phyloP scores from a whole-genome alignment of 192 early-diverging fungal species.

The Dimargaris cristalligena region DNA sequence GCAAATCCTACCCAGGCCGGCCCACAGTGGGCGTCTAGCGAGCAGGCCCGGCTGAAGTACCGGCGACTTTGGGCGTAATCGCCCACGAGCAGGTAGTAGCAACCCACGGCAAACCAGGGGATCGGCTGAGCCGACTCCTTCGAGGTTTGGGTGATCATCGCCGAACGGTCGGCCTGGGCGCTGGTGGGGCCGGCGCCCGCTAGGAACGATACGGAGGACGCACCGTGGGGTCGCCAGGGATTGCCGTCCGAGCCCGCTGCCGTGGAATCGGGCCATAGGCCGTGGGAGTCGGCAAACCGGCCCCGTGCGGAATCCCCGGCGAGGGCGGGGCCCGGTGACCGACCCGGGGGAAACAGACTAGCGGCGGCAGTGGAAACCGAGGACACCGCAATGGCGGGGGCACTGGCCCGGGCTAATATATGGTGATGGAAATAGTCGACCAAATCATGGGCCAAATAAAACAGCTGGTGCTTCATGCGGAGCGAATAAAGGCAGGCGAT shows the following conservation, averaged over 20 bases:
- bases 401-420: background rate
- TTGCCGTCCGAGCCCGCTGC: background rate
- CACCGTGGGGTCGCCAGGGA: background rate
- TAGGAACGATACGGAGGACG: background rate
- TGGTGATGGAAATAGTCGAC: slow-evolving; percentile 30
- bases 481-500: slow-evolving; percentile 50
- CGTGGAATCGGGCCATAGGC: background rate
- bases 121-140: slow-evolving; percentile 12
- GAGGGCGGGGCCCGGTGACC: slow-evolving; percentile 19
- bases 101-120: slow-evolving; percentile 65
- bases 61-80: slow-evolving; percentile 28
- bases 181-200: background rate
- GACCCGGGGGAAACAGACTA: background rate
- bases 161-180: background rate
- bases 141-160: background rate
- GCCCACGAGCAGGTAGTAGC: slow-evolving; percentile 47
- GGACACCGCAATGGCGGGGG: background rate
- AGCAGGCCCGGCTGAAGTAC: slow-evolving; percentile 33
- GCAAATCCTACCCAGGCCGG: slow-evolving; percentile 67
- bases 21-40: slow-evolving; percentile 40
- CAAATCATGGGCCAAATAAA: slow-evolving; percentile 52
- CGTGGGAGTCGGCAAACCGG: background rate
- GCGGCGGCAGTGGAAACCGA: background rate
- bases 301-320: slow-evolving; percentile 4
- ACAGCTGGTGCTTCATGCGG: slow-evolving; percentile 43